A percentile compares a stretch with the other conserved stretches of the same genome.
Evolutionary conservation across 2,329 filamentous ascomycete genomes (phyloP).

Genomic region (Ophiostoma australiae): DNA sequence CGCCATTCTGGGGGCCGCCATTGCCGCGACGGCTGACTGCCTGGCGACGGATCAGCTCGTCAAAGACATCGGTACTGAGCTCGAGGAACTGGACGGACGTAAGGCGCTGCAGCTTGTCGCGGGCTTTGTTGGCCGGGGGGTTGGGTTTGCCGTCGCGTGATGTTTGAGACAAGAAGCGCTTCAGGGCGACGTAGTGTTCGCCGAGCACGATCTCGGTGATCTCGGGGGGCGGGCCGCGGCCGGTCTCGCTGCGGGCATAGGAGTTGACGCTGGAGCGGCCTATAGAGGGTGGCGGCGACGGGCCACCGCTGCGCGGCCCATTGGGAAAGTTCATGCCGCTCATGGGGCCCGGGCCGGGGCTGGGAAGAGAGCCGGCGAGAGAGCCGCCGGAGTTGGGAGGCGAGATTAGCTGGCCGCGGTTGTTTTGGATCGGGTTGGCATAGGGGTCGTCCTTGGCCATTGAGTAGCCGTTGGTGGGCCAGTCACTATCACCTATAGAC

Average conservation of each 20-base stretch:
- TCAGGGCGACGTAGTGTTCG: conserved; percentile 78
- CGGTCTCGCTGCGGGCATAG: conserved; percentile 63
- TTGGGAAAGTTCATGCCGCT: conserved; percentile 53
- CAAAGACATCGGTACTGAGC: conserved; percentile 94
- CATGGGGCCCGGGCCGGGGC: conserved; percentile 46
- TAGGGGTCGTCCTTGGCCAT: conserved; percentile 50
- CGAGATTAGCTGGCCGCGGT: conserved; percentile 58
- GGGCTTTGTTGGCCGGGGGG: conserved; percentile 76
- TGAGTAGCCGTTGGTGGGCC: conserved; percentile 63
- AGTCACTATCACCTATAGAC: conserved; percentile 79
- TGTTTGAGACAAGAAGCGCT: conserved; percentile 65
- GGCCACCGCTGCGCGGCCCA: conserved; percentile 53
- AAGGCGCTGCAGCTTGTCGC: conserved; percentile 87
- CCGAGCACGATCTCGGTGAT: conserved; percentile 58
- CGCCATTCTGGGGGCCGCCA: conserved; percentile 44
- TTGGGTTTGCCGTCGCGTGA: conserved; percentile 70
- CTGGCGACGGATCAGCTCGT: conserved; percentile 86
- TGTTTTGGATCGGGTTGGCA: conserved; percentile 36
- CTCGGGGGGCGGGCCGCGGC: conserved; percentile 57
- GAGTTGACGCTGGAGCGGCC: conserved; percentile 73
- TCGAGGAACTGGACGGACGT: conserved; percentile 94
- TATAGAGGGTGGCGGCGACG: conserved; percentile 85
- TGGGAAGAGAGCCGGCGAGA: conserved; percentile 50
- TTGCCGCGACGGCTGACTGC: conserved; percentile 55
- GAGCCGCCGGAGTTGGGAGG: conserved; percentile 64